These are phyloP conservation scores for Boletus reticuloceps DNA, from an alignment of 768 basidiomycete genomes.

Conservation along the genomic window DNA sequence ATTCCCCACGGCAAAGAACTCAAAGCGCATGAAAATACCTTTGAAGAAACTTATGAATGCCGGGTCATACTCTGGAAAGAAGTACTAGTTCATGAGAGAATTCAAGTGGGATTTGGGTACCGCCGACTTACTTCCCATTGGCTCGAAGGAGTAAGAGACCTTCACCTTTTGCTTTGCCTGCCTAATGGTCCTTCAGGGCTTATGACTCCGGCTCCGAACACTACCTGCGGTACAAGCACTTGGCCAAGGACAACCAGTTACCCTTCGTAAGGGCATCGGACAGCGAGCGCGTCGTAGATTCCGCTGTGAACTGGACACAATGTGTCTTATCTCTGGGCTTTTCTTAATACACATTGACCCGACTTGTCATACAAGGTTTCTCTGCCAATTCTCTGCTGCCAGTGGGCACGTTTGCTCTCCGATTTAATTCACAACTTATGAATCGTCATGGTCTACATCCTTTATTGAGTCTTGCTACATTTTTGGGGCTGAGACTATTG, in stretches of 20 bases:
- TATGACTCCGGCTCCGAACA: slow-evolving; percentile 50
- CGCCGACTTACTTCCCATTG: slow-evolving; percentile 63
- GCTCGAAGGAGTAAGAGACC: slow-evolving; percentile 56
- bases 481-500: no score
- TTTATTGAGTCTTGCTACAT: no score
- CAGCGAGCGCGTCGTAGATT: slow-evolving; percentile 57
- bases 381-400: no score
- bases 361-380: slow-evolving; percentile 47
- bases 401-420: slow-evolving; percentile 47
- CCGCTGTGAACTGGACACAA: slow-evolving; percentile 67
- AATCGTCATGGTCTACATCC: no score
- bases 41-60: slow-evolving; percentile 55
- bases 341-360: not conserved
- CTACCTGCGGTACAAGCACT: slow-evolving; percentile 51
- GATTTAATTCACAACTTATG: no score
- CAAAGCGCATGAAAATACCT: slow-evolving; percentile 41
- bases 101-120: slow-evolving; percentile 59
- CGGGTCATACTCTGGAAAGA: slow-evolving; percentile 40
- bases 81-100: slow-evolving; percentile 54
- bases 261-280: slow-evolving; percentile 56
- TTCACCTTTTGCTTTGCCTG: not conserved
- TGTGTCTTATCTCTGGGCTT: slow-evolving; percentile 36
- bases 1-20: slow-evolving; percentile 59
- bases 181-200: slow-evolving; percentile 34
- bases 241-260: slow-evolving; percentile 42